phyloP scores from a whole-genome alignment of 176 grass and related monocot species.

The Dactylis glomerata region DNA sequence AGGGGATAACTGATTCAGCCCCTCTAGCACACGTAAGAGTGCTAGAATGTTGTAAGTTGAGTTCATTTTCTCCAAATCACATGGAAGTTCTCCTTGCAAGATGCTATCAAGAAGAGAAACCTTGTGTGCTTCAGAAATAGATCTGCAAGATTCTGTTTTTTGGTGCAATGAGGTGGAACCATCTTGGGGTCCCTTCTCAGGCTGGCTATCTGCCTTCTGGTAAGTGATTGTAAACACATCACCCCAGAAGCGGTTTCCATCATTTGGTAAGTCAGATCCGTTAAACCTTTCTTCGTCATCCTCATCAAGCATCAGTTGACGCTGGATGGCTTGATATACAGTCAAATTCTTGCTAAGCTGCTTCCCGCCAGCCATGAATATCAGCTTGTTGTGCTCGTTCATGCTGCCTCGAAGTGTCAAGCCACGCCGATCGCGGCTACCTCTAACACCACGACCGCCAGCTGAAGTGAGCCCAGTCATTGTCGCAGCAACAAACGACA shows the following conservation, averaged over 20 bases:
- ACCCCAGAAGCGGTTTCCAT: slow-evolving; percentile 82
- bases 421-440: slow-evolving; percentile 65
- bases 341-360: slow-evolving; percentile 87
- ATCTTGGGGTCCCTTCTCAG: slow-evolving; percentile 52
- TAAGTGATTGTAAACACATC: slow-evolving; percentile 94
- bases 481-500: slow-evolving; percentile 92
- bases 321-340: slow-evolving; percentile 92
- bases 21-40: slow-evolving; percentile 64
- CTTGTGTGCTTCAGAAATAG: slow-evolving; percentile 33
- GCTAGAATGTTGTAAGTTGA: slow-evolving; percentile 81
- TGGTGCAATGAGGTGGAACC: slow-evolving; percentile 50
- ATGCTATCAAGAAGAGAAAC: slow-evolving; percentile 84
- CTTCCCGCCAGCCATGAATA: slow-evolving; percentile 76
- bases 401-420: slow-evolving; percentile 47
- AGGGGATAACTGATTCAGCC: slow-evolving; percentile 70
- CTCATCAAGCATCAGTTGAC: slow-evolving; percentile 72
- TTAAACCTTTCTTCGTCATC: slow-evolving; percentile 86
- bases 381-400: slow-evolving; percentile 62
- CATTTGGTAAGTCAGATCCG: slow-evolving; percentile 62
- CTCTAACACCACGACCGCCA: slow-evolving; percentile 61
- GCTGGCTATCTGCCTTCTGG: slow-evolving; percentile 72
- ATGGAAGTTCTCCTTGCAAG: slow-evolving; percentile 81
- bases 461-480: slow-evolving; percentile 92
- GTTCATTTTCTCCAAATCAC: slow-evolving; percentile 83
- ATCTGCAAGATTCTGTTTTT: slow-evolving; percentile 58